Conservation (phyloP, 169 alveolate species). For the Eimeria maxima region DNA sequence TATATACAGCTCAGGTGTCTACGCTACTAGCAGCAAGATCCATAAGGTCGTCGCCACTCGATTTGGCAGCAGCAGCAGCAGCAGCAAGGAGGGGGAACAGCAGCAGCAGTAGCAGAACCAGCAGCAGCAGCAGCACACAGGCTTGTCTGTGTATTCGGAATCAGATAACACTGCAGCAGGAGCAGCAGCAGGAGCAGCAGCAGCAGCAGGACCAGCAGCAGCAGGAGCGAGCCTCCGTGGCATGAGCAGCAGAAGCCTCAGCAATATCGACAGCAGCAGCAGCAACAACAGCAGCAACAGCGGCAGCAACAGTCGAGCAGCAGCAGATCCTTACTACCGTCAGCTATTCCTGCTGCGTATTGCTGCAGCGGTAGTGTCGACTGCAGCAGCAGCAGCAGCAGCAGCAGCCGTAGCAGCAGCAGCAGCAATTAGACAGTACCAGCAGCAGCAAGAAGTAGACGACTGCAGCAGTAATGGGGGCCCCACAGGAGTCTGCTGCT, state of each 20-base stretch:
- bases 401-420: conserved; percentile 27
- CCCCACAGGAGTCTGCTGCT: conserved; percentile 22
- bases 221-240: background rate
- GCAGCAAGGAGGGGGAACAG: conserved; percentile 25
- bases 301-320: background rate
- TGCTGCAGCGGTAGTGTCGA: background rate
- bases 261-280: background rate
- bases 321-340: background rate
- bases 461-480: background rate
- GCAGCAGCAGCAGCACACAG: conserved; percentile 22
- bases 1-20: background rate
- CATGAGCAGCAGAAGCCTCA: background rate
- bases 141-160: background rate
- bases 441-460: background rate
- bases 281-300: conserved; percentile 13
- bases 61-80: conserved; percentile 43
- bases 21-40: background rate
- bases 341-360: background rate
- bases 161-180: background rate
- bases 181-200: background rate
- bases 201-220: conserved; percentile 18
- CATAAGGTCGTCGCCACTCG: background rate
- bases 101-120: conserved; percentile 18
- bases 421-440: conserved; percentile 2
- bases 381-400: conserved; percentile 39